Conservation (phyloP, 2,329 filamentous ascomycete genomes). For the Nothomitra cinnamomea region DNA sequence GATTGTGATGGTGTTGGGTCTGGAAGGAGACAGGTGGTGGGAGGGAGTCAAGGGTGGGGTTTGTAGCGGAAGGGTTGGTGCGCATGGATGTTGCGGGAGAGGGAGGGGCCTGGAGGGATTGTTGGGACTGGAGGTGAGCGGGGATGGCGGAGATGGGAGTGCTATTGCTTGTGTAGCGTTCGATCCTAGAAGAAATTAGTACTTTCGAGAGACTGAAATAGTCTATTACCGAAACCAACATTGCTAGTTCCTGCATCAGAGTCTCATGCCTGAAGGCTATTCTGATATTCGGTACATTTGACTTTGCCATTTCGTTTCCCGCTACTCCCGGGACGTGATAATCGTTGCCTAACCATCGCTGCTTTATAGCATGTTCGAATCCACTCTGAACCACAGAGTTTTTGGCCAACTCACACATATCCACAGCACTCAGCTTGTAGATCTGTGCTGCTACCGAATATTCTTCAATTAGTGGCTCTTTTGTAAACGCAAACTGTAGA, state of each 20-base stretch:
- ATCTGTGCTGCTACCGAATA: constrained; percentile 97
- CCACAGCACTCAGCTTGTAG: constrained; percentile 89
- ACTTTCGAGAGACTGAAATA: background rate
- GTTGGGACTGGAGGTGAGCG: constrained; percentile 13
- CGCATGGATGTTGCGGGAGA: constrained; percentile 25
- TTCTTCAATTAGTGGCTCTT: constrained; percentile 93
- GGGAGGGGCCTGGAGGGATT: constrained; percentile 7
- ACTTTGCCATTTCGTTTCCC: constrained; percentile 89
- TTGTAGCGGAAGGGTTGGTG: constrained; percentile 24
- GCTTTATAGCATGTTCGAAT: constrained; percentile 77
- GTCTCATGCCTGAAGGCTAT: constrained; percentile 84
- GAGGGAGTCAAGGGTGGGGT: constrained; percentile 10
- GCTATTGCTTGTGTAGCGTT: constrained; percentile 9
- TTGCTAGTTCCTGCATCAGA: constrained; percentile 60
- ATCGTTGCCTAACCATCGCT: constrained; percentile 72
- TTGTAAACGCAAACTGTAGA: constrained; percentile 94
- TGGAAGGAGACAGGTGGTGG: background rate
- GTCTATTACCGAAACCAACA: constrained; percentile 40
- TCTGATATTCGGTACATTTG: constrained; percentile 85
- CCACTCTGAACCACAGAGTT: constrained; percentile 91
- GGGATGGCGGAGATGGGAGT: background rate
- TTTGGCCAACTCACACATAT: constrained; percentile 97
- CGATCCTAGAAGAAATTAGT: constrained; percentile 8
- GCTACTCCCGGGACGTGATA: constrained; percentile 62
- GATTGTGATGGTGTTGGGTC: constrained; percentile 3